Conservation (phyloP, 2,329 filamentous ascomycete genomes). For the Metarhizium sp. region DNA sequence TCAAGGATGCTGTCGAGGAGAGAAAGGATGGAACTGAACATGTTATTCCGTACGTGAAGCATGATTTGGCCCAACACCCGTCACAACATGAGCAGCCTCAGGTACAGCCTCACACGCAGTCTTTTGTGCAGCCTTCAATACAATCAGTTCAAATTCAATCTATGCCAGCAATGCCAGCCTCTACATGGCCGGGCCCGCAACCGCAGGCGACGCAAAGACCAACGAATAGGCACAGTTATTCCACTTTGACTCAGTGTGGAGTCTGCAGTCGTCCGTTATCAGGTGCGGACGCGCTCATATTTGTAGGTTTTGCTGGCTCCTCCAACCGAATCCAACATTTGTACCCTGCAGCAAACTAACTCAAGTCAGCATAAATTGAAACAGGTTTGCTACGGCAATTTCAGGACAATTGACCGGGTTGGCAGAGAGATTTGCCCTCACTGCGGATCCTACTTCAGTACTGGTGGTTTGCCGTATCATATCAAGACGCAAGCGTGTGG, state of each 20-base stretch:
- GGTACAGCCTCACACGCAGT: not conserved
- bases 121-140: not conserved
- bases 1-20: constrained; percentile 38
- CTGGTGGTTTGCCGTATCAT: constrained; percentile 36
- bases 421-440: constrained; percentile 30
- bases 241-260: constrained; percentile 15
- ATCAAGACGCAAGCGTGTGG: constrained; percentile 35
- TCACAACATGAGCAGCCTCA: not conserved
- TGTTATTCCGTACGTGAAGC: constrained; percentile 24
- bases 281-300: constrained; percentile 17
- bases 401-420: constrained; percentile 7
- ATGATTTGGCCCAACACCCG: constrained; percentile 6
- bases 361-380: constrained; percentile 18
- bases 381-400: constrained; percentile 13
- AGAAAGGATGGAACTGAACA: constrained; percentile 21
- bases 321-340: not conserved
- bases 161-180: not conserved
- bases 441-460: constrained; percentile 35
- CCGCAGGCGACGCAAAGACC: not conserved
- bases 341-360: not conserved
- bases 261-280: constrained; percentile 26
- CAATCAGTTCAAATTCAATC: not conserved
- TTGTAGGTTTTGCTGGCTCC: constrained; percentile 17
- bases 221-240: not conserved
- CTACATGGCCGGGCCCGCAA: not conserved